These are phyloP conservation scores for Pseudocercospora fijiensis DNA, from an alignment of 2,329 filamentous ascomycete genomes.

Conservation along the genomic window DNA sequence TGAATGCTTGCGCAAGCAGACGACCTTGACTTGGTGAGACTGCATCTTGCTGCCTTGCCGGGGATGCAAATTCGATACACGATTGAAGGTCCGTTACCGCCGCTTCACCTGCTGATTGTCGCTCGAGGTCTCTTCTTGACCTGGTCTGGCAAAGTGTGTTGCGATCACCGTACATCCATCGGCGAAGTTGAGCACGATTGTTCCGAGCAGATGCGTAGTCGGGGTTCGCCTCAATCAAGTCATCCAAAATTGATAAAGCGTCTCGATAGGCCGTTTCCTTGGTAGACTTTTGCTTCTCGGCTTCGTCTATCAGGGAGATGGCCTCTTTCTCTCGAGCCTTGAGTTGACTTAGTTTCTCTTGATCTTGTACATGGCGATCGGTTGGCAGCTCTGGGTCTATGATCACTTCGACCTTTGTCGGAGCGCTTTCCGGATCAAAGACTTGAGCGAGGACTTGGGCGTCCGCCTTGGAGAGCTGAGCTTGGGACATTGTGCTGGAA, in stretches of 20 bases:
- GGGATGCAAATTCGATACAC: conserved; percentile 61
- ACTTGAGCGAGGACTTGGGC: conserved; percentile 47
- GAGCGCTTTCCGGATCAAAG: conserved; percentile 35
- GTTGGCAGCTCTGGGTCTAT: conserved; percentile 29
- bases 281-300: conserved; percentile 17
- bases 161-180: conserved; percentile 54
- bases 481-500: conserved; percentile 17
- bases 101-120: conserved; percentile 13
- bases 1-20: conserved; percentile 68
- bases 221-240: conserved; percentile 59
- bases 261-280: conserved; percentile 26
- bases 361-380: conserved; percentile 27
- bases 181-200: conserved; percentile 65
- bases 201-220: conserved; percentile 71
- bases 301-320: conserved; percentile 31
- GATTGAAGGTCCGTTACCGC: conserved; percentile 39
- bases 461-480: conserved; percentile 40
- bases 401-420: conserved; percentile 28
- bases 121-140: conserved; percentile 5
- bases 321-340: conserved; percentile 29
- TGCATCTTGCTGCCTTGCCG: conserved; percentile 49
- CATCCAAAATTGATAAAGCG: conserved; percentile 47
- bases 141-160: conserved; percentile 24
- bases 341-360: conserved; percentile 22
- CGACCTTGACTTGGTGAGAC: conserved; percentile 65